Percentiles rank a stretch among this genome's conserved stretches.
These are phyloP conservation scores for Cyberlindnera americana DNA, from an alignment of 805 yeast genomes.

Conservation along the genomic window DNA sequence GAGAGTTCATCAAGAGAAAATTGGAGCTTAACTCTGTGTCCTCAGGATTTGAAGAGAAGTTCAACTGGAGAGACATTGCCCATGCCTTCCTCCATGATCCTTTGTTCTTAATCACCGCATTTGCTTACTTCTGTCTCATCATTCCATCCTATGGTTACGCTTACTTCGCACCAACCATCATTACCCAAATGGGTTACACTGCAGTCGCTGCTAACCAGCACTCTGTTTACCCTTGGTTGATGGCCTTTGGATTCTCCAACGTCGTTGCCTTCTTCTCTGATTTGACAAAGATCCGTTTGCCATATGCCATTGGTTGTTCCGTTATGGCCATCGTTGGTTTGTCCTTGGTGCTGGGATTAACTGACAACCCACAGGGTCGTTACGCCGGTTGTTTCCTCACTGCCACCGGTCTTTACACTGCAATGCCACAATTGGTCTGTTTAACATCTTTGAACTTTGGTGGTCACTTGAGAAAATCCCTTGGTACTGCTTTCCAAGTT, in stretches of 20 bases:
- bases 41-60: conserved; percentile 34
- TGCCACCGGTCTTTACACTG: conserved; percentile 37
- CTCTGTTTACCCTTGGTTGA: conserved; percentile 84
- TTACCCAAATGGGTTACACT: conserved; percentile 45
- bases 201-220: conserved; percentile 73
- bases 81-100: conserved; percentile 45
- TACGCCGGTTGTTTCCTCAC: conserved; percentile 38
- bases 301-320: conserved; percentile 35
- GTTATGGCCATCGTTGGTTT: conserved; percentile 32
- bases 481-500: conserved; percentile 37
- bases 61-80: conserved; percentile 37
- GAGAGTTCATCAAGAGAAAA: conserved; percentile 35
- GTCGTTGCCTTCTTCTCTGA: conserved; percentile 64
- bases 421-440: conserved; percentile 35
- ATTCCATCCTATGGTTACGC: conserved; percentile 39
- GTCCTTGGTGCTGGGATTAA: conserved; percentile 33
- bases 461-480: conserved; percentile 37
- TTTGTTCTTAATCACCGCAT: conserved; percentile 40
- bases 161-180: conserved; percentile 43
- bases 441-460: conserved; percentile 38
- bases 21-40: conserved; percentile 36
- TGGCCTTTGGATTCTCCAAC: conserved; percentile 67
- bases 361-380: conserved; percentile 37
- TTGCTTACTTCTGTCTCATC: conserved; percentile 37
- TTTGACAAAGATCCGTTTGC: conserved; percentile 41